These are phyloP conservation scores for Phycomyces blakesleeanus DNA, from an alignment of 192 early-diverging fungal genomes.

Conservation along the genomic window DNA sequence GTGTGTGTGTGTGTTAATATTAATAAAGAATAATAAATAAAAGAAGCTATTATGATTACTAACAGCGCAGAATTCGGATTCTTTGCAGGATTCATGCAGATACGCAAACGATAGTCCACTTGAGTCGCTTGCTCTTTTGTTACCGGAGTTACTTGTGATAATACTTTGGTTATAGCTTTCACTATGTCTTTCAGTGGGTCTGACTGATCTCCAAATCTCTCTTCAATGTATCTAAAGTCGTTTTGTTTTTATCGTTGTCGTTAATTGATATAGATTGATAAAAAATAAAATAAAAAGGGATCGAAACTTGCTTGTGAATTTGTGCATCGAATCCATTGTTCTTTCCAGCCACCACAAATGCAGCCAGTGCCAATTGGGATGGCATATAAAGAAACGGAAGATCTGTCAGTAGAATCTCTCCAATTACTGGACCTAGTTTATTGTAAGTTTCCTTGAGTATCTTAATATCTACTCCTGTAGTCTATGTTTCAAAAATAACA, in stretches of 20 bases:
- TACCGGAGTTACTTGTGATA: conserved; percentile 39
- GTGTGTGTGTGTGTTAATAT: no score
- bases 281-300: neutral
- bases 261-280: no score
- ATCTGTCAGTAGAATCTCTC: conserved; percentile 64
- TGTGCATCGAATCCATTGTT: conserved; percentile 43
- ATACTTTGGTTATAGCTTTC: conserved; percentile 45
- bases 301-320: conserved; percentile 1
- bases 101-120: conserved; percentile 60
- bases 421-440: conserved; percentile 48
- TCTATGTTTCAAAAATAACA: no score
- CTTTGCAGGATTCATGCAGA: conserved; percentile 72
- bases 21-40: no score
- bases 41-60: neutral
- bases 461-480: conserved; percentile 30
- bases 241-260: neutral
- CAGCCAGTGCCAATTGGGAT: conserved; percentile 70
- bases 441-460: conserved; percentile 52
- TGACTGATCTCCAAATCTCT: conserved; percentile 38
- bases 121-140: conserved; percentile 47
- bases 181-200: conserved; percentile 45
- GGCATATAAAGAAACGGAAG: conserved; percentile 73
- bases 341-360: conserved; percentile 56
- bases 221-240: conserved; percentile 40
- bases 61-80: conserved; percentile 65